Evolutionary conservation across 2,329 filamentous ascomycete species (phyloP), one percentile per base, ranked within the genome.

Genomic region (Pseudocercospora vitis): DNA sequence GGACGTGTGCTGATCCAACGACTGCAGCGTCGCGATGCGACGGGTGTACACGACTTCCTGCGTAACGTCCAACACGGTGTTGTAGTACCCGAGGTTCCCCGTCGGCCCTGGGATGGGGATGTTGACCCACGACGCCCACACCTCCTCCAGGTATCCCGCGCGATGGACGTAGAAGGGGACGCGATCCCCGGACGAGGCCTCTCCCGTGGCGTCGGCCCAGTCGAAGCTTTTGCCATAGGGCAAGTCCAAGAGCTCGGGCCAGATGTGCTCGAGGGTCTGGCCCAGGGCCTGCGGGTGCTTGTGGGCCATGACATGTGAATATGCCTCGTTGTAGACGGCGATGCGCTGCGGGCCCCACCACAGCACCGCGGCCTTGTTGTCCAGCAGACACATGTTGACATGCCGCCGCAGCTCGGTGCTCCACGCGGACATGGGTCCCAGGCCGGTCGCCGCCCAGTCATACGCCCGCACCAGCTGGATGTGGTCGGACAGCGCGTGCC

Each of bases 251-350:
- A 52, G 49, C 16, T 63, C 60, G 7, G 44, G 53, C 55, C 58
- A 62, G 7, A 57, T 52, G 11, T 49, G 14, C 7, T 11, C 9
- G 4, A 60, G 42, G 33, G 65, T 66, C 19, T 49, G 32, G 7
- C 56, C 56, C 7, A 62, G 32, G 2, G 48, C 49, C 5, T 29
- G 16, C 0, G 58, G 51, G 26, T 72, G 68, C n/a, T 69, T 55
- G 2, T 57, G 40, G 2, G 66, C 65, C 4, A 71, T 55, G 7
- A 74, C 56, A 29, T 65, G 52, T 12, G 68, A 59, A 24, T 72
- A 72, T 0, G 62, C 51, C 23, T 71, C 66, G 24, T 74, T 74
- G 61, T 73, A 71, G 5, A 73, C 50, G 61, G 70, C 68, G 9
- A 59, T 64, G 6, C 67, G 60, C 0, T 68, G 59, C 1, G 65